A percentile compares a stretch with the other conserved stretches of the same genome.
These are phyloP conservation scores for Saccharomyces uvarum DNA, from an alignment of 1,139 yeast genomes.

Conservation along the genomic window DNA sequence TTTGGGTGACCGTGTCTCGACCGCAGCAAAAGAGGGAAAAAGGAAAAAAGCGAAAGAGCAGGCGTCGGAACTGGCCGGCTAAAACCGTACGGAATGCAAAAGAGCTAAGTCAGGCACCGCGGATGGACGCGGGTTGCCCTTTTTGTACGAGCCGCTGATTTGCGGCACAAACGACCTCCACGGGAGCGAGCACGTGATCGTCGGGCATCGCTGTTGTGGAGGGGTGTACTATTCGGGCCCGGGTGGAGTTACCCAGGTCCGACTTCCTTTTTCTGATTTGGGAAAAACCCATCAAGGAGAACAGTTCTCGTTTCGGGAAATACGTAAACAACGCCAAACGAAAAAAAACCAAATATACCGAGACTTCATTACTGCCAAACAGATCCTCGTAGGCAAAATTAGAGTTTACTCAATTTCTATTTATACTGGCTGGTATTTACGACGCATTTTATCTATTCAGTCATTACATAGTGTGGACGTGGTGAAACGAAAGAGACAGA, in stretches of 20 bases:
- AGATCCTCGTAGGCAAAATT: neutral
- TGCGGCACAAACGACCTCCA: neutral
- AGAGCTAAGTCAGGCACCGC: neutral
- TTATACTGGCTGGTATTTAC: neutral
- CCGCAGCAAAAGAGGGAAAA: neutral
- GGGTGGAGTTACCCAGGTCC: neutral
- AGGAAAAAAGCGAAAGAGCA: neutral
- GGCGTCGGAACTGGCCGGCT: neutral
- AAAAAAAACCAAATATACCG: neutral
- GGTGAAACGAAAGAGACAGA: neutral
- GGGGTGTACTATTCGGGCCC: neutral
- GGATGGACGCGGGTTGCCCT: neutral
- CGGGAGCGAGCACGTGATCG: neutral
- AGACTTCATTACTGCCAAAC: neutral
- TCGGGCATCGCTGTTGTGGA: too few relatives aligned
- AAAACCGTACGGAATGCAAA: neutral
- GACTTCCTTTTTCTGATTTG: neutral
- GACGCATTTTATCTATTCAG: neutral
- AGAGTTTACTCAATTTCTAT: neutral
- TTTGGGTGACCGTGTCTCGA: slow-evolving; percentile 1
- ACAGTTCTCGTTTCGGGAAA: neutral
- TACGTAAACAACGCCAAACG: neutral
- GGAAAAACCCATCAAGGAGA: neutral
- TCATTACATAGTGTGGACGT: neutral
- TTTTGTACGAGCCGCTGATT: neutral